A percentile compares a stretch with the other conserved stretches of the same genome.
phyloP scores from a whole-genome alignment of 768 basidiomycete genomes.

The Cystobasidium ongulense region DNA sequence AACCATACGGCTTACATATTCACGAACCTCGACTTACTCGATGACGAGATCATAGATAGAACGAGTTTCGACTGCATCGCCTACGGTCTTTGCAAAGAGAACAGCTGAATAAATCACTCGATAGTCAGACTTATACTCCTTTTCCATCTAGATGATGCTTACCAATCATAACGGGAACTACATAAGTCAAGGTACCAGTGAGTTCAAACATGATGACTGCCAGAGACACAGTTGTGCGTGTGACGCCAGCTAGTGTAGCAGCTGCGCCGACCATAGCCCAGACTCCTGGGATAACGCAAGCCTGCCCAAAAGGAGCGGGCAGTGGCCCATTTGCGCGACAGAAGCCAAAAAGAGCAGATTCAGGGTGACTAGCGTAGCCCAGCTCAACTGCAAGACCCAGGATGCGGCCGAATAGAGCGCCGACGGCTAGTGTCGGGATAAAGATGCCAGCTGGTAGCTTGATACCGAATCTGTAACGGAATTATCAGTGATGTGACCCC shows the following conservation, averaged over 20 bases:
- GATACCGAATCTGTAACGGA: conserved; percentile 34
- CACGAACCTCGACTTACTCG: conserved; percentile 50
- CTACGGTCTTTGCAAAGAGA: conserved; percentile 80
- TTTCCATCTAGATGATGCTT: too few species aligned
- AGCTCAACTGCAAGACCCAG: conserved; percentile 73
- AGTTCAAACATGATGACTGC: conserved; percentile 95
- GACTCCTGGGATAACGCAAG: conserved; percentile 71
- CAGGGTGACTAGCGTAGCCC: conserved; percentile 59
- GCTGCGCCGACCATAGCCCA: conserved; percentile 63
- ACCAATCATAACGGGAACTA: conserved; percentile 72
- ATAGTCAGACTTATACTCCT: too few species aligned
- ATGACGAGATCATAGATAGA: conserved; percentile 97
- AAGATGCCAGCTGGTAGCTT: conserved; percentile 75
- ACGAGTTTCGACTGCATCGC: conserved; percentile 78
- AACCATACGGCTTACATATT: neutral
- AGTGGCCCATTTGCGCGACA: conserved; percentile 57
- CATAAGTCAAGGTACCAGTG: conserved; percentile 85
- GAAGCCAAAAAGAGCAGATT: conserved; percentile 55
- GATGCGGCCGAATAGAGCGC: conserved; percentile 84
- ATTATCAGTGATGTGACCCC: neutral
- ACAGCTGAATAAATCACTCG: too few species aligned
- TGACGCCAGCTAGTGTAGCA: conserved; percentile 88
- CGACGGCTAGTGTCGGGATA: conserved; percentile 85
- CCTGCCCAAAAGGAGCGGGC: conserved; percentile 38
- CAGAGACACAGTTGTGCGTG: conserved; percentile 81